Base-by-base conservation (phyloP, 2,329 filamentous ascomycete genomes). In the Rhexocercosporidium sp. region DNA sequence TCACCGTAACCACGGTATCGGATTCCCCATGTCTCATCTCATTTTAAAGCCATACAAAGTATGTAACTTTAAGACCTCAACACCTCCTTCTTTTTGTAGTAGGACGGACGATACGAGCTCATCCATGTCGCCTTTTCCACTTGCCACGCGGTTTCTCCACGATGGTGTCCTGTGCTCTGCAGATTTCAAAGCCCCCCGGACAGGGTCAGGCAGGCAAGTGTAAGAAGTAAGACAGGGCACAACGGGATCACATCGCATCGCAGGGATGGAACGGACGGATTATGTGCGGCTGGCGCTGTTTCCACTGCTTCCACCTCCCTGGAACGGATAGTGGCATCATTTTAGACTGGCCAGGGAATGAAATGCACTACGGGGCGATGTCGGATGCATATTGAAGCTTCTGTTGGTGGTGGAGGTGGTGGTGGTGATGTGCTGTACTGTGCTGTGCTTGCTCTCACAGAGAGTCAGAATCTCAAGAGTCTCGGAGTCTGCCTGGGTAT, bases 151-250 rank as follows among this genome's bases (percentile, higher is more conserved):
- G n/a, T 39, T 39, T 25, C 53, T 39, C 53, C 31, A 57, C n/a
- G 31, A 57, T 57, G 53, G 18, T 57, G 53, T 25, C 53, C 53
- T 57, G 53, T 57, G 53, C 53, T 57, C 53, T 57, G 53, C 53
- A 57, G 53, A 57, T 57, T 37, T 39, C 18, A 57, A 57, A 22
- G 31, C 14, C 39, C 14, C 39, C 53, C 53, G 53, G 29, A 37
- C 51, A 31, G 25, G 27, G 49, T 44, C 12, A 44, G 39, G 39
- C 12, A 2, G 18, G 39, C 6, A 39, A 7, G 34, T 39, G 34
- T 39, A 7, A 39, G 7, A 39, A 14, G 7, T 14, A 14, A 7
- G 34, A 39, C 7, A 20, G 46, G 20, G 51, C 18, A 54, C 27
- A 18, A n/a, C 18, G 25, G 46, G 46, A 25, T 12, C 46, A 14